phyloP scores from a whole-genome alignment of 2,329 filamentous ascomycete species.

The Calonectria pauciramosa region DNA sequence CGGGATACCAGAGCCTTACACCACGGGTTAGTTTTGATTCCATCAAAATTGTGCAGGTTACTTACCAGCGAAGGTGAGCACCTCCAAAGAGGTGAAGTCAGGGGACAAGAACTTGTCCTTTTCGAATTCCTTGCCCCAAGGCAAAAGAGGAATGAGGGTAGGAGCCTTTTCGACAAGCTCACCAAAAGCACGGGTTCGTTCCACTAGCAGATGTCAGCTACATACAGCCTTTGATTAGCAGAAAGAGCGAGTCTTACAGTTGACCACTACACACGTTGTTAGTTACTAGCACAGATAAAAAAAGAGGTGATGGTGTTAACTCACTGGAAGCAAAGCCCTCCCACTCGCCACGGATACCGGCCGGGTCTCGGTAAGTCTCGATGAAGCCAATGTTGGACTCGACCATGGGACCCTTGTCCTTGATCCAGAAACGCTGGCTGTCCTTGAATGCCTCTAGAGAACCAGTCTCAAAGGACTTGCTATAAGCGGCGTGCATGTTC shows the following conservation, averaged over 20 bases:
- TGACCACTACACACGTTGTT: slow-evolving; percentile 69
- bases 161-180: slow-evolving; percentile 87
- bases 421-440: slow-evolving; percentile 85
- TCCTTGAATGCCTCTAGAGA: slow-evolving; percentile 85
- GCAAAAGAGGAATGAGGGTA: slow-evolving; percentile 86
- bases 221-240: neutral
- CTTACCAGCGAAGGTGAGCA: slow-evolving; percentile 77
- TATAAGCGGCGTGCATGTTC: slow-evolving; percentile 81
- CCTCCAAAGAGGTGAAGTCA: slow-evolving; percentile 95
- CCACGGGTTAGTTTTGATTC: slow-evolving; percentile 23
- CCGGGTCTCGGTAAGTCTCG: slow-evolving; percentile 87
- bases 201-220: slow-evolving; percentile 60
- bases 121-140: slow-evolving; percentile 91
- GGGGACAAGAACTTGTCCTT: slow-evolving; percentile 96
- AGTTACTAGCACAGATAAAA: slow-evolving; percentile 30
- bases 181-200: slow-evolving; percentile 89
- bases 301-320: slow-evolving; percentile 24
- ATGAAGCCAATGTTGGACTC: slow-evolving; percentile 89
- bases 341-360: slow-evolving; percentile 86
- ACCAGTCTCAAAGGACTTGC: slow-evolving; percentile 80
- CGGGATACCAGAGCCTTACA: slow-evolving; percentile 71
- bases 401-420: slow-evolving; percentile 84
- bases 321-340: slow-evolving; percentile 81
- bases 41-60: neutral
- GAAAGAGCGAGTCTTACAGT: slow-evolving; percentile 59